phyloP scores from a whole-genome alignment of 106 monocot genomes.

The Hemerocallis citrina region DNA sequence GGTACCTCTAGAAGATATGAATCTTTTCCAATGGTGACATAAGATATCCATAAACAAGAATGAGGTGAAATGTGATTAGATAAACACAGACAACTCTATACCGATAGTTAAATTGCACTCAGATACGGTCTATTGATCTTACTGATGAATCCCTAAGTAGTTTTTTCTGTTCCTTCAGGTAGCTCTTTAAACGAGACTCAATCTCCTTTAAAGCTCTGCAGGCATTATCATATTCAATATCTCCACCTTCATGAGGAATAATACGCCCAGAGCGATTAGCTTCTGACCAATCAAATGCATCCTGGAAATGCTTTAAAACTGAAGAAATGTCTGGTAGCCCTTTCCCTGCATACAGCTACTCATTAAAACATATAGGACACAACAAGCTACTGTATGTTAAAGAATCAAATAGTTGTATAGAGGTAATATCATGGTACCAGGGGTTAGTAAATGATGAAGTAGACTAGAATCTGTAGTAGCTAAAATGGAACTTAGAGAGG shows the following conservation, averaged over 20 bases:
- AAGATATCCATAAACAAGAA: conserved; percentile 51
- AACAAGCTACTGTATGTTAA: neutral
- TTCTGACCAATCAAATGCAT: conserved; percentile 97
- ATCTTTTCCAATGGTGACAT: conserved; percentile 86
- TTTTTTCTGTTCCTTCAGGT: conserved; percentile 69
- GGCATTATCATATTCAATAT: conserved; percentile 77
- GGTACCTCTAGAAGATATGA: conserved; percentile 77
- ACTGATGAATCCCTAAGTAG: conserved; percentile 55
- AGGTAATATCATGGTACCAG: conserved; percentile 37
- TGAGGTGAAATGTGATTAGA: neutral
- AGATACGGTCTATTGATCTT: conserved; percentile 6
- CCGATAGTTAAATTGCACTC: no score
- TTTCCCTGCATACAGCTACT: conserved; percentile 41
- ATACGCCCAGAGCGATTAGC: conserved; percentile 71
- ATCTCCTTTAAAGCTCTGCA: conserved; percentile 43
- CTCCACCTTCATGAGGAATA: conserved; percentile 74
- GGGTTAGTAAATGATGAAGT: conserved; percentile 64
- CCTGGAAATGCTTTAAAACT: conserved; percentile 60
- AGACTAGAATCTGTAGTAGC: conserved; percentile 28
- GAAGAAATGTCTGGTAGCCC: conserved; percentile 54
- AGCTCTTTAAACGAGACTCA: conserved; percentile 40
- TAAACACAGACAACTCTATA: no score
- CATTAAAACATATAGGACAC: neutral
- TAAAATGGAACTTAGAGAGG: conserved; percentile 44
- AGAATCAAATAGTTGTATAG: neutral